Conservation (phyloP, 2,329 filamentous ascomycete species). For the Beauveria bassiana region DNA sequence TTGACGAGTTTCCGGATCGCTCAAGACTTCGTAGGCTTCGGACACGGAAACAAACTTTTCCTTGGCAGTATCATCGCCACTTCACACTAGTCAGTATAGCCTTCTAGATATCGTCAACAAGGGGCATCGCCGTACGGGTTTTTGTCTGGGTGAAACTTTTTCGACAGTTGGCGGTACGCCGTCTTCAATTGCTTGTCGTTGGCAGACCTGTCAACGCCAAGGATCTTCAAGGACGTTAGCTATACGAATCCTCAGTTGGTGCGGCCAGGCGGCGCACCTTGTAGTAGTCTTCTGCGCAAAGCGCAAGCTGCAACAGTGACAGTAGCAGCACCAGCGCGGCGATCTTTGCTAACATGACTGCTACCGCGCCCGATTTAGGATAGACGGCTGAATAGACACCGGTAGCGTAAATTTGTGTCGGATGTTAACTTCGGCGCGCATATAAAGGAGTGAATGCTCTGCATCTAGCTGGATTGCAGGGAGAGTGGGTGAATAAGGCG, state of each 20-base stretch:
- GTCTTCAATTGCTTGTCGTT: conserved; percentile 86
- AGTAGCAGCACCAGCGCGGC: conserved; percentile 45
- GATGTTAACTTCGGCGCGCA: neutral
- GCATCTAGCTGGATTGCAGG: neutral
- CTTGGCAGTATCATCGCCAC: conserved; percentile 69
- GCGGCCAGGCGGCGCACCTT: conserved; percentile 44
- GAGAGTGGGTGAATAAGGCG: neutral
- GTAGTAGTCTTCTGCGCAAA: conserved; percentile 68
- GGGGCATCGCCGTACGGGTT: conserved; percentile 62
- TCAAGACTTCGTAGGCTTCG: conserved; percentile 91
- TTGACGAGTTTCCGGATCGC: conserved; percentile 67
- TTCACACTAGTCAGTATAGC: conserved; percentile 25
- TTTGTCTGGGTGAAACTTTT: conserved; percentile 97
- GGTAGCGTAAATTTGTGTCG: neutral
- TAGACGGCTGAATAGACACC: neutral
- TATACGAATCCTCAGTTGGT: neutral
- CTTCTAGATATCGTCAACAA: conserved; percentile 1
- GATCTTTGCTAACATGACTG: conserved; percentile 44
- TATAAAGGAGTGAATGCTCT: neutral
- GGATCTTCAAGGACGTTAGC: conserved; percentile 43
- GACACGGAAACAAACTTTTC: conserved; percentile 91
- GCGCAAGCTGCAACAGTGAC: conserved; percentile 43
- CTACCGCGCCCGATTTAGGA: neutral
- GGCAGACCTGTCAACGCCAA: conserved; percentile 72
- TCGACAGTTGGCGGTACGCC: conserved; percentile 84